phyloP scores from a whole-genome alignment of 169 alveolate species.

The Amoebophrya sp. region DNA sequence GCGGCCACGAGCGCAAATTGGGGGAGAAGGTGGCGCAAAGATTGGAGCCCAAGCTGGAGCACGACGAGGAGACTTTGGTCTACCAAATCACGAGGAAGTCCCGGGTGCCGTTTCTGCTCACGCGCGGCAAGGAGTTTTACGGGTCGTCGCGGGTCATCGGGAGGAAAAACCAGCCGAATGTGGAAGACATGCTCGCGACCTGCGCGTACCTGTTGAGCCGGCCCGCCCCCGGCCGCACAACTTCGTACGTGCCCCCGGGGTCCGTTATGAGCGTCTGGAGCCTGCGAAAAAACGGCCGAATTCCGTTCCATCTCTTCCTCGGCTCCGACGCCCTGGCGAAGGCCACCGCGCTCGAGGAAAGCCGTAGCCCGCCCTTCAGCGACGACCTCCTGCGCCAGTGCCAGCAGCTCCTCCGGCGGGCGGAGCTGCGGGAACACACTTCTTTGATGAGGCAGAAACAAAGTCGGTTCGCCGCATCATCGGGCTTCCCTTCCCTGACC shows the following conservation, averaged over 20 bases:
- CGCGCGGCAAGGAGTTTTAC: not conserved
- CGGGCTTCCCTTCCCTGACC: too few species aligned
- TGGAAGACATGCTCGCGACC: not conserved
- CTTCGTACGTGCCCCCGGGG: not conserved
- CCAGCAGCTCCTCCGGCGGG: too few species aligned
- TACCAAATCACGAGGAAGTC: not conserved
- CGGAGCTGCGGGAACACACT: too few species aligned
- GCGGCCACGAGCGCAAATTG: not conserved
- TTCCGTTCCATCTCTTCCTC: too few species aligned
- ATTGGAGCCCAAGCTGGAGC: not conserved
- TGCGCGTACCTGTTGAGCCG: not conserved
- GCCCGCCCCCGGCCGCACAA: not conserved
- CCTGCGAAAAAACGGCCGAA: not conserved
- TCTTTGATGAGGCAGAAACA: too few species aligned
- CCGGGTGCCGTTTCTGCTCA: not conserved
- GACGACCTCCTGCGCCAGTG: too few species aligned
- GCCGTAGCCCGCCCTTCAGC: too few species aligned
- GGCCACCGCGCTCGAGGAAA: too few species aligned
- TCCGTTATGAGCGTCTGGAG: not conserved
- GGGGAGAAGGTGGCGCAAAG: not conserved
- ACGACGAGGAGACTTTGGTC: not conserved
- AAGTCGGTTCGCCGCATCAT: too few species aligned
- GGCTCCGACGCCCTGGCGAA: too few species aligned
- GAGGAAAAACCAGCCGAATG: not conserved
- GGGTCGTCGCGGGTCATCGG: not conserved